A percentile compares a stretch with the other conserved stretches of the same genome.
phyloP scores from a whole-genome alignment of 768 basidiomycete genomes.

The Phanerodontia chrysosporium region DNA sequence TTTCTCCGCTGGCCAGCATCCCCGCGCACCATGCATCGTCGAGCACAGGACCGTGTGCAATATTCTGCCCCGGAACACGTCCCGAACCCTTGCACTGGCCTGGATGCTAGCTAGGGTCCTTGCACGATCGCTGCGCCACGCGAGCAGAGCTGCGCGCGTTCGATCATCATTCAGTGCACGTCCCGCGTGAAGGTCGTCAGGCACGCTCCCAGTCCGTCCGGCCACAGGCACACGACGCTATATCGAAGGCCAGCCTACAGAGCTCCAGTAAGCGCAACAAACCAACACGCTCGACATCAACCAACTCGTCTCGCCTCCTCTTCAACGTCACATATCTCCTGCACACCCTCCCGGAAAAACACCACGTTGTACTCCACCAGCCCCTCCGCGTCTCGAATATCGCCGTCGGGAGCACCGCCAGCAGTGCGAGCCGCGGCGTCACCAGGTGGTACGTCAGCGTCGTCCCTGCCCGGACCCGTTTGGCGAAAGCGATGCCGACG shows the following conservation, averaged over 20 bases:
- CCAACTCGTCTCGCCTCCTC: slow-evolving; percentile 36
- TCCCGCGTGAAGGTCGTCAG: not conserved
- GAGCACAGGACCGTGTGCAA: not conserved
- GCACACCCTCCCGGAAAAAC: slow-evolving; percentile 77
- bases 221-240: too few relatives aligned
- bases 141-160: not conserved
- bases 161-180: not conserved
- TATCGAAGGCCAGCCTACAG: too few relatives aligned
- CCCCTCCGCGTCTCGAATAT: slow-evolving; percentile 72
- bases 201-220: too few relatives aligned
- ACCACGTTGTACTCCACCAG: slow-evolving; percentile 86
- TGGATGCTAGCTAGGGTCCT: not conserved
- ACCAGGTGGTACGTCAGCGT: slow-evolving; percentile 85
- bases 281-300: too few relatives aligned
- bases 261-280: too few relatives aligned
- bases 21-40: not conserved
- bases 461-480: slow-evolving; percentile 49
- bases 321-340: slow-evolving; percentile 79
- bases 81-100: too few relatives aligned
- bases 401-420: slow-evolving; percentile 69
- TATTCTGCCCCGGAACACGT: not conserved
- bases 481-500: slow-evolving; percentile 58
- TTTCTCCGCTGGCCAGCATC: not conserved
- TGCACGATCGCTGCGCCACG: not conserved
- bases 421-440: slow-evolving; percentile 63